Evolutionary conservation across 2,329 filamentous ascomycete species (phyloP), one percentile per base, ranked within the genome.

Genomic region (Lithohypha guttulata): DNA sequence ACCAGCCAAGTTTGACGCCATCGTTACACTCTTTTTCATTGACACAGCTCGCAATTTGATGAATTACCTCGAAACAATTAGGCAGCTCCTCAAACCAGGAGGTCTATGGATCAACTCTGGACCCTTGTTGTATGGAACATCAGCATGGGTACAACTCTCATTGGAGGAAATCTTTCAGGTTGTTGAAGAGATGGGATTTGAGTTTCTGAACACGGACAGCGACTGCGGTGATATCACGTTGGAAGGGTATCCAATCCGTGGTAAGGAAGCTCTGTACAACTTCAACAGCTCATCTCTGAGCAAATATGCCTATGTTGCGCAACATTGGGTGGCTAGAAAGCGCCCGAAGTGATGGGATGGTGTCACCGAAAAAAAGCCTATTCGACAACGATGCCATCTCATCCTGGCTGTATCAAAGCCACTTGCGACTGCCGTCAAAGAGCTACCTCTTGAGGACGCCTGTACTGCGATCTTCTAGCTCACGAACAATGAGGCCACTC

Each of bases 1-100:
- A 4, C 1, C 22, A 4, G 49, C 44, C 0, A 42, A 46, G 3
- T 95, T 85, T 57, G 79, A 94, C 53, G 86, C 81, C 1, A 84
- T 96, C 2, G 78, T 83, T 0, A 84, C 82, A 2, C 82, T 93
- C 10, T 98, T 96, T 64, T 98, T 98, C 64, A 79, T 96, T 41
- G 91, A 98, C 58, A 98, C 91, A 2, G 91, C 91, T 3, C 86
- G 89, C 1, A 96, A 96, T 57, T 58, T 95, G 23, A 81, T 96
- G 39, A 74, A 80, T 2, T 98, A 96, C 55, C 73, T 96, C 22
- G 79, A 93, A 55, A 79, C 85, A 2, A 84, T 96, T 41, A 66
- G 65, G 29, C 73, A 81, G 54, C 91, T 86, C 53, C 70, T 98
- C 33, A 77, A 74, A 49, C 68, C 76, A 0, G 82, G 81, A 17